phyloP scores from a whole-genome alignment of 495 filamentous ascomycete species.

The Podospora didyma region DNA sequence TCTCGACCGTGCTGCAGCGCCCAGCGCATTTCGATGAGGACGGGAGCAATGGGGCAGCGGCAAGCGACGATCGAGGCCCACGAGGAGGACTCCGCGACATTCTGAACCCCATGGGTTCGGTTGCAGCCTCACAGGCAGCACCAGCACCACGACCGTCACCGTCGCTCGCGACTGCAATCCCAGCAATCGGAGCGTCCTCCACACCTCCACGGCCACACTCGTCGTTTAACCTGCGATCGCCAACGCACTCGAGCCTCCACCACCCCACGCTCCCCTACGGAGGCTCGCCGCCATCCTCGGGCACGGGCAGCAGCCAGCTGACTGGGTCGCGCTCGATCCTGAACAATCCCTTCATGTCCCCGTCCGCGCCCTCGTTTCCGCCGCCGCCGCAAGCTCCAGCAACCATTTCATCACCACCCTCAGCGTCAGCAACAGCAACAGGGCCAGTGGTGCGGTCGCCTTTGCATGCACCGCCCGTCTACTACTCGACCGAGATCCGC shows the following conservation, averaged over 20 bases:
- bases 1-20: slow-evolving; percentile 45
- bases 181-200: slow-evolving; percentile 15
- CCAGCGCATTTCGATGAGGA: slow-evolving; percentile 38
- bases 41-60: slow-evolving; percentile 22
- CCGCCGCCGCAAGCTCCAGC: slow-evolving; percentile 26
- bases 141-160: slow-evolving; percentile 13
- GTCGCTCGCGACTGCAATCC: slow-evolving; percentile 13
- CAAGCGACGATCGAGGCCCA: slow-evolving; percentile 27
- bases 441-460: slow-evolving; percentile 22
- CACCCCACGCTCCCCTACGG: slow-evolving; percentile 21
- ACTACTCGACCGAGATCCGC: slow-evolving; percentile 24
- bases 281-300: slow-evolving; percentile 22
- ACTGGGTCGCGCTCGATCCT: slow-evolving; percentile 28
- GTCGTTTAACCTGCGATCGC: slow-evolving; percentile 35
- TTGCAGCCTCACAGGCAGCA: slow-evolving; percentile 14
- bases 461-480: slow-evolving; percentile 31
- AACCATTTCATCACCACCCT: slow-evolving; percentile 15
- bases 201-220: slow-evolving; percentile 26
- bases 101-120: slow-evolving; percentile 34
- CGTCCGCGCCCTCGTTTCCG: slow-evolving; percentile 19
- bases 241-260: slow-evolving; percentile 37
- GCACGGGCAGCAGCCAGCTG: slow-evolving; percentile 10
- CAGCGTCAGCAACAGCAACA: slow-evolving; percentile 9
- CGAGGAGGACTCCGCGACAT: slow-evolving; percentile 34
- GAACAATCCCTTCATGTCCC: slow-evolving; percentile 29